A percentile compares a stretch with the other conserved stretches of the same genome.
Conservation (phyloP, 768 basidiomycete species). For the Termitomyces sp. region DNA sequence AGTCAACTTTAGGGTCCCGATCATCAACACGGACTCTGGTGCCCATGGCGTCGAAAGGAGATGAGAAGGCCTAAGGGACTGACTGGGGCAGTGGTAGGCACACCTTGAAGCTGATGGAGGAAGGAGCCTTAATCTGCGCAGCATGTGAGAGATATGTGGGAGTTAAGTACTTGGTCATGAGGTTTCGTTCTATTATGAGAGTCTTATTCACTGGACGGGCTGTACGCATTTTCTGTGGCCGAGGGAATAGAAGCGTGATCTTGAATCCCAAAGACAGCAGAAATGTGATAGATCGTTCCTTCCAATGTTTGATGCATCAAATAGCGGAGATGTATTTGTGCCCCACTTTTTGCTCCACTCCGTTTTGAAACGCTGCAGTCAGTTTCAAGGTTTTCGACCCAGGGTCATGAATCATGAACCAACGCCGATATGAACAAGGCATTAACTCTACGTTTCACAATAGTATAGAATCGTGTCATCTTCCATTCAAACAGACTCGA, state of each 20-base stretch:
- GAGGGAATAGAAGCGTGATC: background rate
- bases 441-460: background rate
- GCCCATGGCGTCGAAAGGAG: background rate
- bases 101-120: background rate
- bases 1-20: slow-evolving; percentile 8
- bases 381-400: background rate
- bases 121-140: background rate
- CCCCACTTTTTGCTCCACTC: background rate
- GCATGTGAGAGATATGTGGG: background rate
- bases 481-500: background rate
- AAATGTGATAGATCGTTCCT: background rate
- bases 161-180: background rate
- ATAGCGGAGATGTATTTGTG: background rate
- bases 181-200: background rate
- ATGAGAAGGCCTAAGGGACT: background rate
- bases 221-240: background rate
- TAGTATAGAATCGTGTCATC: background rate
- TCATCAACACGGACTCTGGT: slow-evolving; percentile 11
- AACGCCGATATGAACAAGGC: background rate
- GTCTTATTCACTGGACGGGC: background rate
- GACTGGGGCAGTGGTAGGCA: too few relatives aligned
- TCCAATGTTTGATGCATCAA: background rate
- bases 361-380: background rate
- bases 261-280: background rate
- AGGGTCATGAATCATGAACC: background rate